phyloP scores from a whole-genome alignment of 208 protist genomes.

The Trypanosoma grayi region DNA sequence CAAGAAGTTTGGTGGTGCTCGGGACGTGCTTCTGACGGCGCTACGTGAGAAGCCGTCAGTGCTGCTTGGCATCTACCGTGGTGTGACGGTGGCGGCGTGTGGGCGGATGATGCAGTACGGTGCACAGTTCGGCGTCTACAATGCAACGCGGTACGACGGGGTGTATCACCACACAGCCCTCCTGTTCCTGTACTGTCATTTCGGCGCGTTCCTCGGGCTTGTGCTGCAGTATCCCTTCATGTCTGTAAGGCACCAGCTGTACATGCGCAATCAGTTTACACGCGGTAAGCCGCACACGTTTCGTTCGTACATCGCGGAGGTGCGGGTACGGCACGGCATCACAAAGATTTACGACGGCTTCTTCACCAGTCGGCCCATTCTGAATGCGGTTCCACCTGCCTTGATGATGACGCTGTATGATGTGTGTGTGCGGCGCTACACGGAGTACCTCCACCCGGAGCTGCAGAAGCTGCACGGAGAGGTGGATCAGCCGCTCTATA shows the following conservation, averaged over 20 bases:
- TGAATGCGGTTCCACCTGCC: slow-evolving; percentile 66
- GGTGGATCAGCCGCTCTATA: slow-evolving; percentile 50
- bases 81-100: slow-evolving; percentile 30
- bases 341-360: slow-evolving; percentile 86
- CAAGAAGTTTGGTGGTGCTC: slow-evolving; percentile 41
- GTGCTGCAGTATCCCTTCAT: slow-evolving; percentile 66
- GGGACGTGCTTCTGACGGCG: slow-evolving; percentile 61
- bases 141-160: slow-evolving; percentile 65
- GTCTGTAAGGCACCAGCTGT: slow-evolving; percentile 63
- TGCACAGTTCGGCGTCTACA: slow-evolving; percentile 78
- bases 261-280: slow-evolving; percentile 35
- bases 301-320: slow-evolving; percentile 51
- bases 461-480: slow-evolving; percentile 19
- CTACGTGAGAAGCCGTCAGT: slow-evolving; percentile 51
- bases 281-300: slow-evolving; percentile 39
- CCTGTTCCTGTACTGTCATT: slow-evolving; percentile 78
- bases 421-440: slow-evolving; percentile 46
- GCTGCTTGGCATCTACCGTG: slow-evolving; percentile 58
- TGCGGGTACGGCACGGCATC: slow-evolving; percentile 64
- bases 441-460: slow-evolving; percentile 65
- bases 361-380: slow-evolving; percentile 57
- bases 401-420: slow-evolving; percentile 73
- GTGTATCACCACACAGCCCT: slow-evolving; percentile 53
- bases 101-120: slow-evolving; percentile 44
- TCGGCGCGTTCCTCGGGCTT: slow-evolving; percentile 46